A percentile compares a stretch with the other conserved stretches of the same genome.
Conservation (phyloP, 805 yeast genomes). For the Wickerhamiella kurtzmanii region DNA sequence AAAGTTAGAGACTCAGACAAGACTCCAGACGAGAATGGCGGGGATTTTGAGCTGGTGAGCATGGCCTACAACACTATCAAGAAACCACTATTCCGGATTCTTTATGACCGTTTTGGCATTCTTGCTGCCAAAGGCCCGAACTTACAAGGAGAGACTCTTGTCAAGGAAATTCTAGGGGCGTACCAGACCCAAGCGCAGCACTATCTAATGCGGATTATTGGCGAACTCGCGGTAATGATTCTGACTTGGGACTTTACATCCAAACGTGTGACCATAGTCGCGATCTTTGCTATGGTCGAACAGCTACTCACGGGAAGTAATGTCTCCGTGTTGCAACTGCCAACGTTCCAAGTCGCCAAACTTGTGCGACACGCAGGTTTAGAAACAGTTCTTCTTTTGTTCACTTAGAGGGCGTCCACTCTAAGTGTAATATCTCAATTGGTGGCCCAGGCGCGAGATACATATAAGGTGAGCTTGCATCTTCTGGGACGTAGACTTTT, state of each 20-base stretch:
- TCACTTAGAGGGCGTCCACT: too few species aligned
- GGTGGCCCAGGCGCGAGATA: slow-evolving; percentile 3
- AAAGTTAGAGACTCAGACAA: slow-evolving; percentile 16
- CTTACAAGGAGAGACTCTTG: neutral
- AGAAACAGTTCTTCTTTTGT: neutral
- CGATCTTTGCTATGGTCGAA: neutral
- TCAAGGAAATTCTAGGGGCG: neutral
- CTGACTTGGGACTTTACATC: neutral
- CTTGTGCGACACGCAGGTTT: neutral
- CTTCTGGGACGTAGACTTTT: neutral
- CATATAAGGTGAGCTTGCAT: slow-evolving; percentile 3
- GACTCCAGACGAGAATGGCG: neutral
- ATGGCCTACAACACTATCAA: slow-evolving; percentile 56
- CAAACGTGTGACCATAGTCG: neutral
- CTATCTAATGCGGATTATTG: neutral
- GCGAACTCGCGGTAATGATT: neutral
- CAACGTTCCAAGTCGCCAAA: neutral
- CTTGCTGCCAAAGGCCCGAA: neutral
- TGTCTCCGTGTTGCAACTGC: neutral
- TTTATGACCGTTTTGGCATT: slow-evolving; percentile 68
- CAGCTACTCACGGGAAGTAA: neutral
- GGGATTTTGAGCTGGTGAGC: neutral
- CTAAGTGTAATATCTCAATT: slow-evolving; percentile 2
- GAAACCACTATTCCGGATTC: slow-evolving; percentile 61
- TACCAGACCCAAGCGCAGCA: too few species aligned